phyloP scores from a whole-genome alignment of 139 green algal species.

The Coelastrella sp. region DNA sequence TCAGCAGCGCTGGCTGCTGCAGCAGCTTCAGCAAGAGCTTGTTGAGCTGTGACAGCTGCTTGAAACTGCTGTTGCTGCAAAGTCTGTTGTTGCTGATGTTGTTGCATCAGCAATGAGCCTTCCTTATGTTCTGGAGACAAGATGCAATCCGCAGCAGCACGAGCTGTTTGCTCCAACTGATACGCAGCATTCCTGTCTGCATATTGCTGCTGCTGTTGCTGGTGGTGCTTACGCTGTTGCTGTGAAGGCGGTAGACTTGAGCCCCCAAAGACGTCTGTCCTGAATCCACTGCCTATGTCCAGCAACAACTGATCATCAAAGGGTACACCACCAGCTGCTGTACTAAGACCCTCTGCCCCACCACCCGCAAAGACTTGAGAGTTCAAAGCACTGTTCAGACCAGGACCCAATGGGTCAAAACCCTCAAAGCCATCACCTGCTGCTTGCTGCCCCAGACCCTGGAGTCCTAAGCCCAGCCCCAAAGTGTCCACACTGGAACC shows the following conservation, averaged over 20 bases:
- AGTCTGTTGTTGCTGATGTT: conserved; percentile 8
- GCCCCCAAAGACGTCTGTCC: not conserved
- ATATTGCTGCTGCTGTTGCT: conserved; percentile 13
- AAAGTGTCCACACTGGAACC: not conserved
- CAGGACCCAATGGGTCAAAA: conserved; percentile 32
- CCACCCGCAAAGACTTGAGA: not conserved
- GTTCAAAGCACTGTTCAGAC: conserved; percentile 17
- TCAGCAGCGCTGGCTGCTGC: not conserved
- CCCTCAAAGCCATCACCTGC: not conserved
- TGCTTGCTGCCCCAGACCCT: not conserved
- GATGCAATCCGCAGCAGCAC: conserved; percentile 5
- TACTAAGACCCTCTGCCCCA: not conserved
- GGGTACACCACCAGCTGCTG: not conserved
- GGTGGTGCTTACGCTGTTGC: not conserved
- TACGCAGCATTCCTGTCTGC: not conserved
- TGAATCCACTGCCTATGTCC: not conserved
- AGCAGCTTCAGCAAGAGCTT: not conserved
- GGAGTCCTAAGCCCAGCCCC: not conserved
- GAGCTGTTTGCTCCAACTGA: conserved; percentile 30
- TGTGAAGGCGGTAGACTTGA: not conserved
- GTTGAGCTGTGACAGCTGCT: not conserved
- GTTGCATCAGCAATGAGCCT: not conserved
- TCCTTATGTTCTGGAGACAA: conserved; percentile 1
- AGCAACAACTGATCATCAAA: conserved; percentile 38
- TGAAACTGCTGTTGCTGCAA: conserved; percentile 12